Conservation (phyloP, 1,284 basidiomycete genomes). For the Naganishia cerealis region DNA sequence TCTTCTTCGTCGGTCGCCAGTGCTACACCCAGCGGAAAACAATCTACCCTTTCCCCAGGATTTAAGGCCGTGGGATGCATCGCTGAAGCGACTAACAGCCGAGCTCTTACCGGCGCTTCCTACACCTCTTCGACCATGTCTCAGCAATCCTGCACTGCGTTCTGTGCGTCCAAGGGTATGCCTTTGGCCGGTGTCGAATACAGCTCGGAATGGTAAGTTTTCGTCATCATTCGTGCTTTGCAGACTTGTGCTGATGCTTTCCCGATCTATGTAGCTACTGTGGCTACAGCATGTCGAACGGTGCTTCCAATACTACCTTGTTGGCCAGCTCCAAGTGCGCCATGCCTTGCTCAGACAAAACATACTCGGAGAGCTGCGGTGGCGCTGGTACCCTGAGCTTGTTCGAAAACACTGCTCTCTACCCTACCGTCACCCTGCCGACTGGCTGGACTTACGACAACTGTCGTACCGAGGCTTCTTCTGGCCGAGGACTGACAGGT, state of each 20-base stretch:
- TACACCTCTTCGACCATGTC: constrained; percentile 25
- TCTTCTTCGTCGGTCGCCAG: constrained; percentile 30
- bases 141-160: constrained; percentile 29
- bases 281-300: constrained; percentile 41
- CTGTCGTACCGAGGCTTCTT: constrained; percentile 37
- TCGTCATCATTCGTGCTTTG: constrained; percentile 5
- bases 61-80: constrained; percentile 33
- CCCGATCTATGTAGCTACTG: constrained; percentile 21
- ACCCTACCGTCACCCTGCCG: constrained; percentile 49
- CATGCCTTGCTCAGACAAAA: constrained; percentile 42
- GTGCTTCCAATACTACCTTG: constrained; percentile 41
- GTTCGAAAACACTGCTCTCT: constrained; percentile 59
- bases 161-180: constrained; percentile 39
- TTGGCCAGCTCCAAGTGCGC: constrained; percentile 39
- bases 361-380: constrained; percentile 44
- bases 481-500: constrained; percentile 10
- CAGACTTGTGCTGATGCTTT: constrained; percentile 24
- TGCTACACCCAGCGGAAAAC: constrained; percentile 19
- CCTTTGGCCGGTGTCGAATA: constrained; percentile 45
- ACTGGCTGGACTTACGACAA: constrained; percentile 41
- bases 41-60: constrained; percentile 35
- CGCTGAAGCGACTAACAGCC: constrained; percentile 15
- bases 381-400: constrained; percentile 53
- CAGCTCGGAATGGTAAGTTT: constrained; percentile 39
- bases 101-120: constrained; percentile 30